These are phyloP conservation scores for Apiotrichum sp. DNA, from an alignment of 1,284 basidiomycete genomes.

Conservation along the genomic window DNA sequence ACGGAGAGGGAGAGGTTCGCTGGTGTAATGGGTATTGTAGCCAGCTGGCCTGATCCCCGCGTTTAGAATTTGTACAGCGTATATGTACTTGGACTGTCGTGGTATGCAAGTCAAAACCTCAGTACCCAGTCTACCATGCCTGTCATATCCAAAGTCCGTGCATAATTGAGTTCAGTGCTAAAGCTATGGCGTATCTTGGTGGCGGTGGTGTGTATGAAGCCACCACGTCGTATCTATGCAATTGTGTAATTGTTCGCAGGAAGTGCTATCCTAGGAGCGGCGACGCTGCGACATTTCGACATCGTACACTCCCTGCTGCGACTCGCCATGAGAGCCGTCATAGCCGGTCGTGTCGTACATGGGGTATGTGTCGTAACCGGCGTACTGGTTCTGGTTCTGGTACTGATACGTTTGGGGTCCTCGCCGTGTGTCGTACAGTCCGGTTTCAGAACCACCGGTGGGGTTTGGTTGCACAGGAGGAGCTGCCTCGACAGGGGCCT, in stretches of 20 bases:
- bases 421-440: neutral
- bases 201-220: neutral
- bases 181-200: slow-evolving; percentile 2
- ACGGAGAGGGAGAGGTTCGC: slow-evolving; percentile 58
- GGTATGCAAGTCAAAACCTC: too few relatives aligned
- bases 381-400: neutral
- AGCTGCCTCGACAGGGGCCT: neutral
- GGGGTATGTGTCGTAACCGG: neutral
- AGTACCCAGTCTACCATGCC: too few relatives aligned
- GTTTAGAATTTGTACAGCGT: too few relatives aligned
- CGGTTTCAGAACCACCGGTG: neutral
- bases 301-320: slow-evolving; percentile 27
- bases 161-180: slow-evolving; percentile 9
- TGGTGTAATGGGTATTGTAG: slow-evolving; percentile 62
- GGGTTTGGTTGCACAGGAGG: neutral
- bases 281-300: slow-evolving; percentile 28
- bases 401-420: neutral
- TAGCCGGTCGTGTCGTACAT: neutral
- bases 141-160: slow-evolving; percentile 8
- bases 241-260: neutral
- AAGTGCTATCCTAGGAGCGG: neutral
- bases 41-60: slow-evolving; percentile 45
- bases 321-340: slow-evolving; percentile 13
- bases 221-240: slow-evolving; percentile 4
- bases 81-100: too few relatives aligned